phyloP scores from a whole-genome alignment of 257 asterid species.

The Ocimum tenuiflorum region DNA sequence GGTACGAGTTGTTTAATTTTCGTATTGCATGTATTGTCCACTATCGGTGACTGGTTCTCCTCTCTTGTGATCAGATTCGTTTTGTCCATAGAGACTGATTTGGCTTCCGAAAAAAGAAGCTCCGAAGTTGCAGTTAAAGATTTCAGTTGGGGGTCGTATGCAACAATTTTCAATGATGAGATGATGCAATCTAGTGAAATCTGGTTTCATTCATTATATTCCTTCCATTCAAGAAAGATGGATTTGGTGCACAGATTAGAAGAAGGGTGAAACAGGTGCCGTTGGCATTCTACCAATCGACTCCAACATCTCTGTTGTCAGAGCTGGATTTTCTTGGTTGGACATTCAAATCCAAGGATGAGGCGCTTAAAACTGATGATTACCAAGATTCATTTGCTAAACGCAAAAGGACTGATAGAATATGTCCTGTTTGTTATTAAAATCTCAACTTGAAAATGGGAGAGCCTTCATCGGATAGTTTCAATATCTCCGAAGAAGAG shows the following conservation, averaged over 20 bases:
- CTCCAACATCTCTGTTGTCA: slow-evolving; percentile 61
- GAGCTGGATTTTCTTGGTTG: slow-evolving; percentile 79
- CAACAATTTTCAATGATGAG: slow-evolving; percentile 72
- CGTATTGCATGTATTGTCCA: neutral
- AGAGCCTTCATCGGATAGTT: too few relatives aligned
- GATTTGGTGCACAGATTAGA: slow-evolving; percentile 47
- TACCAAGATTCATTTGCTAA: slow-evolving; percentile 27
- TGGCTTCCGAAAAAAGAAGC: slow-evolving; percentile 58
- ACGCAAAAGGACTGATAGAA: slow-evolving; percentile 33
- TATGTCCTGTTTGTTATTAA: neutral
- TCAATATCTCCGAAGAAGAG: neutral
- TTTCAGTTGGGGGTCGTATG: slow-evolving; percentile 80
- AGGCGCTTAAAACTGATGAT: slow-evolving; percentile 19
- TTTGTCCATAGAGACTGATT: slow-evolving; percentile 70
- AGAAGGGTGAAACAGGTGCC: slow-evolving; percentile 90
- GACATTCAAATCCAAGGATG: slow-evolving; percentile 46
- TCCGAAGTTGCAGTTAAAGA: slow-evolving; percentile 76
- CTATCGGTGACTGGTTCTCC: neutral
- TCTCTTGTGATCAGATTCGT: slow-evolving; percentile 47
- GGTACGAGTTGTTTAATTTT: slow-evolving; percentile 33
- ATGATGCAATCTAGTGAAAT: slow-evolving; percentile 23
- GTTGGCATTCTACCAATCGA: slow-evolving; percentile 69
- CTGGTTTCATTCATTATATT: neutral
- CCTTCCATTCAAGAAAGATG: too few relatives aligned
- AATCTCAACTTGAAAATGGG: too few relatives aligned